Evolutionary conservation across 1,284 basidiomycete species (phyloP), one percentile per base, ranked within the genome.

Genomic region (Rhodofomes roseus): DNA sequence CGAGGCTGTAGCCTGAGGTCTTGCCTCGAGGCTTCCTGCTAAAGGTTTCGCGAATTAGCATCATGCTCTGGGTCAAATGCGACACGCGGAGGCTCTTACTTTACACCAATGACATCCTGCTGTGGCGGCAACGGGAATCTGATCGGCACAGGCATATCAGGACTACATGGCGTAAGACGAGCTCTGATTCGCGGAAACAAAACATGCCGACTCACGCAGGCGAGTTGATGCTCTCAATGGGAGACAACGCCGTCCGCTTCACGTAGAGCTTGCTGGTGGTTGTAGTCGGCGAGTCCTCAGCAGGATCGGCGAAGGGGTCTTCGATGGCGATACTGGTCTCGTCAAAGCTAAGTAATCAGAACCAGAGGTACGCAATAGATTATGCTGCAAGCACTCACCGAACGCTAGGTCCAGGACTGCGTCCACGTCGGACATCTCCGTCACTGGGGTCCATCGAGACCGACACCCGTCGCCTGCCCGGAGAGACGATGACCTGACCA

Each of bases 101-200:
- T 65, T 1, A 67, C 54, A 25, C 63, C 64, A 54, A 76, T 77
- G 27, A 78, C 74, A 56, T 78, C 76, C 23, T 71, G 63, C 66
- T 72, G 66, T 4, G 73, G 63, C 1, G 77, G 77, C 11, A 79
- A 66, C 5, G 78, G 76, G 55, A 76, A 69, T 12, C 66, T 50
- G 1, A 69, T 55, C 0, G 70, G 68, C 1, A 65, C 60, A 18
- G 66, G 63, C 37, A 36, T 44, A 12, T 55, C 44, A 1, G 74
- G 70, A 40, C 66, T 71, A 23, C n/a, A n/a, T n/a, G n/a, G n/a
- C n/a, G n/a, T n/a, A n/a, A n/a, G n/a, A n/a, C n/a, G n/a, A n/a
- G n/a, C n/a, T n/a, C n/a, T n/a, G n/a, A n/a, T n/a, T n/a, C n/a
- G n/a, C n/a, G n/a, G n/a, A n/a, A n/a, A n/a, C n/a, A n/a, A n/a